A percentile compares a stretch with the other conserved stretches of the same genome.
phyloP scores from a whole-genome alignment of 805 yeast genomes.

The Teunomyces kruisii region DNA sequence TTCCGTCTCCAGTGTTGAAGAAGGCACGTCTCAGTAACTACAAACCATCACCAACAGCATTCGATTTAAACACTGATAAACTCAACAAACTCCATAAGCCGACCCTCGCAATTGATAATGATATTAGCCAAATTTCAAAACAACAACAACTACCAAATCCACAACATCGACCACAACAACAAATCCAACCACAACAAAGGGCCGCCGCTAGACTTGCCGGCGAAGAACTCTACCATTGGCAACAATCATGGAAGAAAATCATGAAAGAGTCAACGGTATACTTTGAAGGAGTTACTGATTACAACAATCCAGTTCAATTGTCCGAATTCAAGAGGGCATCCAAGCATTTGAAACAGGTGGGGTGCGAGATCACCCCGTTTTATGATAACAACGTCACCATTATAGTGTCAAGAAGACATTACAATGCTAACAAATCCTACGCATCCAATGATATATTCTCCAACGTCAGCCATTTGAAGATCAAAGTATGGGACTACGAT shows the following conservation, averaged over 20 bases:
- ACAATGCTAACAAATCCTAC: conserved; percentile 41
- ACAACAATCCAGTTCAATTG: conserved; percentile 32
- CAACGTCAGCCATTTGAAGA: conserved; percentile 57
- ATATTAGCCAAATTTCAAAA: neutral
- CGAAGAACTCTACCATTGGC: conserved; percentile 57
- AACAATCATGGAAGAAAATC: conserved; percentile 60
- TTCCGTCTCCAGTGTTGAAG: conserved; percentile 38
- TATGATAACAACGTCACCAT: conserved; percentile 66
- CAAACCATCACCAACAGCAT: conserved; percentile 8
- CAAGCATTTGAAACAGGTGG: conserved; percentile 47
- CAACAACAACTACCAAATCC: neutral
- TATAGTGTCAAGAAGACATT: conserved; percentile 67
- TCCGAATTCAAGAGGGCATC: conserved; percentile 42
- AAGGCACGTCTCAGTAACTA: conserved; percentile 19
- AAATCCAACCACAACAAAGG: conserved; percentile 1
- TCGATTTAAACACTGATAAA: conserved; percentile 1
- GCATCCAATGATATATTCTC: conserved; percentile 61
- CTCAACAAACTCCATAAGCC: neutral
- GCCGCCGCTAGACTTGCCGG: conserved; percentile 38
- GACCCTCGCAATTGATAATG: neutral
- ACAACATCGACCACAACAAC: neutral
- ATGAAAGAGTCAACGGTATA: conserved; percentile 60
- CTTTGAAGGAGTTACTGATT: conserved; percentile 53
- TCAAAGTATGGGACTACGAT: conserved; percentile 86
- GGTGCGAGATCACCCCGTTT: conserved; percentile 44